These are phyloP conservation scores for Fusarium beomiforme DNA, from an alignment of 2,329 filamentous ascomycete species.

Conservation along the genomic window DNA sequence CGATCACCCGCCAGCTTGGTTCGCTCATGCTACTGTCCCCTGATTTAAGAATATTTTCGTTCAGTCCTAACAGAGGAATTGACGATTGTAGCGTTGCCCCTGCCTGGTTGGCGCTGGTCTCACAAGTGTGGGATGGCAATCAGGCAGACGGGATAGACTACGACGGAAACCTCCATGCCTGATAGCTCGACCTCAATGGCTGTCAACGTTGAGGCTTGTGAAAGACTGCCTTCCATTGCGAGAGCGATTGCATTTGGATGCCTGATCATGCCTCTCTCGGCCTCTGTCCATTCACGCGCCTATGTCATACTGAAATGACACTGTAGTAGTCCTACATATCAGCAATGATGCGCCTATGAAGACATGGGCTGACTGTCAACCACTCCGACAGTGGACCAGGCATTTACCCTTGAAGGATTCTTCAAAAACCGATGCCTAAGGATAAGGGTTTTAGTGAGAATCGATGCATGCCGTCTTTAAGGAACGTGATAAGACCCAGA, in stretches of 20 bases:
- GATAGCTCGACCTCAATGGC: neutral
- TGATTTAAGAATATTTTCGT: neutral
- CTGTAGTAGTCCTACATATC: neutral
- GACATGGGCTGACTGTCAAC: neutral
- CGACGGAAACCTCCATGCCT: neutral
- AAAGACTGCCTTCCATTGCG: neutral
- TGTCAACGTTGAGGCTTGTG: neutral
- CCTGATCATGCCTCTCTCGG: neutral
- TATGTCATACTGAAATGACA: neutral
- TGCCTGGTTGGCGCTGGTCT: neutral
- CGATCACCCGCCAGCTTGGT: neutral
- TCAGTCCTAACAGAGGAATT: slow-evolving; percentile 11
- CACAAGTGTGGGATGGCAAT: slow-evolving; percentile 3
- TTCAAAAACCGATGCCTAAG: neutral
- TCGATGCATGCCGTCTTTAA: neutral
- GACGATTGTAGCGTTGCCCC: neutral
- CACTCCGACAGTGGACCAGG: neutral
- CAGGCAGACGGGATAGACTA: neutral
- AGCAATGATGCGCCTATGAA: neutral
- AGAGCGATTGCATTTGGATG: neutral
- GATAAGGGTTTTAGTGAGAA: neutral
- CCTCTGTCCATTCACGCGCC: neutral
- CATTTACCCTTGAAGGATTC: neutral
- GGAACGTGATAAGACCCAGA: slow-evolving; percentile 15
- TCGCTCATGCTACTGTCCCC: neutral